Conservation (phyloP, 2,329 filamentous ascomycete genomes). For the Fonsecaea erecta region DNA sequence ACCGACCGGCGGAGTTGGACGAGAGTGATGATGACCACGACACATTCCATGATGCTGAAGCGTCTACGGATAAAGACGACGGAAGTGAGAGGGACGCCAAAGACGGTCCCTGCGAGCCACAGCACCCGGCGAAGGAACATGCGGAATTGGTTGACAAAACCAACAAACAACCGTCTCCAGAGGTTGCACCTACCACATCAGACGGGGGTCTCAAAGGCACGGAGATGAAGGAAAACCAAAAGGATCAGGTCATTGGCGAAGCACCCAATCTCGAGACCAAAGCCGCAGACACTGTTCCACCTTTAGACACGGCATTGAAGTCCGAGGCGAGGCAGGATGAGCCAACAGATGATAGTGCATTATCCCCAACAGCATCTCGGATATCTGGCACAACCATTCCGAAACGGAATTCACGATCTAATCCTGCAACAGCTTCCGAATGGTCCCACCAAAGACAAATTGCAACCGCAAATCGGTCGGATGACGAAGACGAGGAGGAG, state of each 20-base stretch:
- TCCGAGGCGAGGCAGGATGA: conserved; percentile 31
- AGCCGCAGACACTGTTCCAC: not conserved
- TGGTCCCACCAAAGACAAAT: conserved; percentile 87
- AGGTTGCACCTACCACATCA: not conserved
- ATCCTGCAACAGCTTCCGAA: conserved; percentile 65
- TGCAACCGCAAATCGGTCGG: conserved; percentile 56
- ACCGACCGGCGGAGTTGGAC: conserved; percentile 22
- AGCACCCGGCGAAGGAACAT: not conserved
- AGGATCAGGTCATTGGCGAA: not conserved
- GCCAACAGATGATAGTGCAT: not conserved
- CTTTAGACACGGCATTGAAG: conserved; percentile 24
- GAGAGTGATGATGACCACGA: conserved; percentile 49
- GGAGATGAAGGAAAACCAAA: conserved; percentile 2
- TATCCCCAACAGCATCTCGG: conserved; percentile 15
- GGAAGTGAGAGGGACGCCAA: conserved; percentile 24
- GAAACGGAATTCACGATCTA: conserved; percentile 48
- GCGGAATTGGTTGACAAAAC: not conserved
- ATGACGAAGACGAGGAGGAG: conserved; percentile 57
- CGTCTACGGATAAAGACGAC: conserved; percentile 32
- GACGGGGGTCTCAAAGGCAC: not conserved
- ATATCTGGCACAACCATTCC: conserved; percentile 37
- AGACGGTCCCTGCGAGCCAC: not conserved
- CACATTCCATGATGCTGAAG: conserved; percentile 46
- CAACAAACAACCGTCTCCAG: not conserved
- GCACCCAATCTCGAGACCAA: not conserved